phyloP scores from a whole-genome alignment of 208 protist species.

The Trypanosoma theileri region DNA sequence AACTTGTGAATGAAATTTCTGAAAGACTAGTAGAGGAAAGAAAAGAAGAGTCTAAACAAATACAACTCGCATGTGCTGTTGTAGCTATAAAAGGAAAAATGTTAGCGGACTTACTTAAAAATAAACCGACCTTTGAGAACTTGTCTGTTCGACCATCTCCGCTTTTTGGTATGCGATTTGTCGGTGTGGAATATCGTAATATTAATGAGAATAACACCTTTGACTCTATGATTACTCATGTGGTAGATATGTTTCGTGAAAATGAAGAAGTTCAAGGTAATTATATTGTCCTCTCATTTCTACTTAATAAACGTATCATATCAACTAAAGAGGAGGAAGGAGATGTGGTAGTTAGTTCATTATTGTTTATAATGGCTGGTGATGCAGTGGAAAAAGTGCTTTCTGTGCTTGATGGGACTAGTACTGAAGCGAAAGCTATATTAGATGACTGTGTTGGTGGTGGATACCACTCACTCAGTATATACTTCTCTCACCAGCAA shows the following conservation, averaged over 20 bases:
- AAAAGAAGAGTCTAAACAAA: not conserved
- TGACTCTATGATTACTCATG: not conserved
- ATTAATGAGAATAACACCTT: constrained; percentile 4
- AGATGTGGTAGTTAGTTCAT: constrained; percentile 4
- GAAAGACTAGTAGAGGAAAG: not conserved
- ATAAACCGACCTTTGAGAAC: not conserved
- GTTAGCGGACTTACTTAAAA: constrained; percentile 2
- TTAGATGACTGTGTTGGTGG: constrained; percentile 15
- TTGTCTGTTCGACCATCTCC: constrained; percentile 10
- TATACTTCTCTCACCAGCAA: constrained; percentile 1
- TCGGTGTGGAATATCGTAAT: constrained; percentile 16
- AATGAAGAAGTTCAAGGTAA: not conserved
- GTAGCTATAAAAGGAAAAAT: constrained; percentile 3
- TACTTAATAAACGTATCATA: constrained; percentile 6
- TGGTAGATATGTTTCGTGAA: not conserved
- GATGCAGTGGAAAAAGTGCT: not conserved
- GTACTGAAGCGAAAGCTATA: not conserved
- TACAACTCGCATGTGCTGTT: constrained; percentile 17
- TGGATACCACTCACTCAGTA: constrained; percentile 13
- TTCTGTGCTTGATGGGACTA: not conserved
- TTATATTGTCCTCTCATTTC: constrained; percentile 13
- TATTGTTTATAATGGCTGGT: not conserved
- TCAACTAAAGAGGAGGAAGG: not conserved
- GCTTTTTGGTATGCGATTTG: constrained; percentile 9
- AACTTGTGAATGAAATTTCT: constrained; percentile 6